Base-by-base conservation (phyloP, 2,329 filamentous ascomycete species). In the Venturia pyrina region DNA sequence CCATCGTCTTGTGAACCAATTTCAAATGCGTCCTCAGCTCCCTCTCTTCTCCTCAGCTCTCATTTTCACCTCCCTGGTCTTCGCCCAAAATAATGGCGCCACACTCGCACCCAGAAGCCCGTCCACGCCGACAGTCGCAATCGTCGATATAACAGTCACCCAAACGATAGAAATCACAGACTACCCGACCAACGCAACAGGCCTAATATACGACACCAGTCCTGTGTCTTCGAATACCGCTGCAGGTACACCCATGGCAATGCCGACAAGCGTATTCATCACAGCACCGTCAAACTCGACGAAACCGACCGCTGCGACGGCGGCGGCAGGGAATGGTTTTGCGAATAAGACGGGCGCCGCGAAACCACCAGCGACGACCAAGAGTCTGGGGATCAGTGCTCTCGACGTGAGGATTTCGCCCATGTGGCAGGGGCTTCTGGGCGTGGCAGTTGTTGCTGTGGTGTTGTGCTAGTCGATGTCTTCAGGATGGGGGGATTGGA, bases 391-490 rank as follows among this genome's bases (percentile, higher is more conserved):
- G 2, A 59, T 34, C 7, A 40, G 37, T n/a, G 19, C 32, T 19
- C 53, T 59, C 13, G 53, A 59, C 37, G 53, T 59, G 53, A 59
- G 53, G 53, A 59, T 59, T 37, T 34, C 53, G 53, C 53, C 15
- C n/a, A 34, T 59, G 53, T 59, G 53, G 53, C 15, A 37, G 53
- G 53, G 32, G 28, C 53, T 59, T 59, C 13, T 59, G 53, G 32
- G 24, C n/a, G 32, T 59, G 15, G 53, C 53, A 17, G 5, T 59
- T 37, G 32, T 37, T 37, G 53, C 32, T 37, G 53, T 59, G 24
- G 53, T 59, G 32, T 37, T 34, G 15, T 59, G 53, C 28, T 59
- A 59, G 53, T n/a, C 15, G 53, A n/a, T 10, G 28, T 15, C 15
- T 34, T 7, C 0, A 19, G 28, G 28, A 10, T 6, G 5, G 28